These are phyloP conservation scores for Xylaria sp. DNA, from an alignment of 2,329 filamentous ascomycete genomes.

Conservation along the genomic window DNA sequence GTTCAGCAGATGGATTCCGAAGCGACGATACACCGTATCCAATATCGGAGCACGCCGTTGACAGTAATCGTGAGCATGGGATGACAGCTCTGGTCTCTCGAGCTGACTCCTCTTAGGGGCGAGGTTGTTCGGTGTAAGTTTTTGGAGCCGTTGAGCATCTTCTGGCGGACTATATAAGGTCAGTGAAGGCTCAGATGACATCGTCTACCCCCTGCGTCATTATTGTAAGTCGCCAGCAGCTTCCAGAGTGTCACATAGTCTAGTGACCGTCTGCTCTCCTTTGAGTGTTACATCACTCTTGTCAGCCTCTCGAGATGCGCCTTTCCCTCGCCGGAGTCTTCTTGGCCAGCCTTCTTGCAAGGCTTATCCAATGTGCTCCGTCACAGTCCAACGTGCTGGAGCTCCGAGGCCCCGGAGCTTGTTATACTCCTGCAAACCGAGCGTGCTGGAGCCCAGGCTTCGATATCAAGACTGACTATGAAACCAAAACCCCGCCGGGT, in stretches of 20 bases:
- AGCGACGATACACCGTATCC: constrained; percentile 7
- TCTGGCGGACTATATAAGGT: constrained; percentile 25
- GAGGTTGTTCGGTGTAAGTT: background rate
- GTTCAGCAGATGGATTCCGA: background rate
- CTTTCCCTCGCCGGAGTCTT: constrained; percentile 15
- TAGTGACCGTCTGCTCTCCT: constrained; percentile 6
- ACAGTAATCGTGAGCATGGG: constrained; percentile 20
- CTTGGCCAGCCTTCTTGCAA: constrained; percentile 27
- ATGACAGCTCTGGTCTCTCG: background rate
- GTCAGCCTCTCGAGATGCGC: constrained; percentile 25
- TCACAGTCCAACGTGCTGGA: constrained; percentile 24
- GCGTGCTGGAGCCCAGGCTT: constrained; percentile 45
- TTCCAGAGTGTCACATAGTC: background rate
- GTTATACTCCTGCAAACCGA: constrained; percentile 41
- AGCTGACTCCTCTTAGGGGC: background rate
- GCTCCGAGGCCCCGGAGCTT: constrained; percentile 29
- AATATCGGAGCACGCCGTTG: constrained; percentile 11
- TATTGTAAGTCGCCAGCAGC: background rate
- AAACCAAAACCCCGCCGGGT: constrained; percentile 39
- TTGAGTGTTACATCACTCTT: background rate
- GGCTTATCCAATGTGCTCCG: constrained; percentile 30
- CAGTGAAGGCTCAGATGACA: constrained; percentile 1
- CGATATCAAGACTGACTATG: constrained; percentile 46
- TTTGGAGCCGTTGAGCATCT: background rate
- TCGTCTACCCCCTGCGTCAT: background rate